A percentile compares a stretch with the other conserved stretches of the same genome.
These are phyloP conservation scores for Cocos nucifera DNA, from an alignment of 176 grass and related monocot genomes.

Conservation along the genomic window DNA sequence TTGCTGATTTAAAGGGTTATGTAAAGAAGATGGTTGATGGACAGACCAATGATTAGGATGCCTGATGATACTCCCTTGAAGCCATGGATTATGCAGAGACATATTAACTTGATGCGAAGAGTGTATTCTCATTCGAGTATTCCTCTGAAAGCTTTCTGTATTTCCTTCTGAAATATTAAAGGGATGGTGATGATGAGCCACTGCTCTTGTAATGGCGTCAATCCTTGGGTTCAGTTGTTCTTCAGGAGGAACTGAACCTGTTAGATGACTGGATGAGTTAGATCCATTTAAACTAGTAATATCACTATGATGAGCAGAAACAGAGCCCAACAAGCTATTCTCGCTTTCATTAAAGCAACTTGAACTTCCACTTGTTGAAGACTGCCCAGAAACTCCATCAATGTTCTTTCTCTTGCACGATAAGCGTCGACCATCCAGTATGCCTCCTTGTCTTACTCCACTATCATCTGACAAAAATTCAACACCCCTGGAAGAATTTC, in stretches of 20 bases:
- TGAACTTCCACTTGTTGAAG: neutral
- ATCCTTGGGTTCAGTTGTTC: neutral
- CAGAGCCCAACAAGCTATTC: neutral
- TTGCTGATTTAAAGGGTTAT: neutral
- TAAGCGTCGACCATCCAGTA: neutral
- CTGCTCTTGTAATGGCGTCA: neutral
- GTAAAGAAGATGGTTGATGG: neutral
- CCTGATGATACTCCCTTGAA: neutral
- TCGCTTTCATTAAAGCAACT: neutral
- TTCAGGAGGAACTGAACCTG: neutral
- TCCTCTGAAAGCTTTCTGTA: neutral
- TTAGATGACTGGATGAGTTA: neutral
- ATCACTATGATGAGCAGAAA: neutral
- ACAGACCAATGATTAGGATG: neutral
- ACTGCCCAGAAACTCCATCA: neutral
- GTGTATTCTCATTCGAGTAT: slow-evolving; percentile 2
- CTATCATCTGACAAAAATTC: neutral
- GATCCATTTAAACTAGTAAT: neutral
- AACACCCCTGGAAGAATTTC: neutral
- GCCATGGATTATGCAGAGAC: neutral
- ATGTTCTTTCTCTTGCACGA: neutral
- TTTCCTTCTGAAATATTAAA: neutral
- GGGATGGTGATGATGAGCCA: neutral
- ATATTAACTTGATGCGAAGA: neutral
- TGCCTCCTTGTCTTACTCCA: neutral